These are phyloP conservation scores for Podospora conica DNA, from an alignment of 495 filamentous ascomycete genomes.

Conservation along the genomic window DNA sequence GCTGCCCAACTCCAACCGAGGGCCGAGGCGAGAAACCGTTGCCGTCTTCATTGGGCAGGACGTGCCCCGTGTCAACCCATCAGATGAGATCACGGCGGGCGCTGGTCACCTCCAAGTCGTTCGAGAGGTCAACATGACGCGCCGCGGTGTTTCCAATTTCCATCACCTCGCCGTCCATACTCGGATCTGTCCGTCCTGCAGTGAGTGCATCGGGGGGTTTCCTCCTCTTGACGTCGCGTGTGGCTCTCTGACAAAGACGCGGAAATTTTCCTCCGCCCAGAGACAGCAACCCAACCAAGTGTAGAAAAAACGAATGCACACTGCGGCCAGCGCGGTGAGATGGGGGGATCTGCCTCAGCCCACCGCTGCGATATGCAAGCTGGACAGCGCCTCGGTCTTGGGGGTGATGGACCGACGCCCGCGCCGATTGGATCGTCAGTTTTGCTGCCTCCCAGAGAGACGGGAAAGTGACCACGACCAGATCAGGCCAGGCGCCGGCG, in stretches of 20 bases:
- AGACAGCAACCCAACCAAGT: not conserved
- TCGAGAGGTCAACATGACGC: not conserved
- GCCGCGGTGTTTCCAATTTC: not conserved
- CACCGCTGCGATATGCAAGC: not conserved
- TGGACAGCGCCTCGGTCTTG: not conserved
- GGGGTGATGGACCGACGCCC: not conserved
- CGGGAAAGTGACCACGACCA: not conserved
- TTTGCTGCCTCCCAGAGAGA: not conserved
- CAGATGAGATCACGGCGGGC: not conserved
- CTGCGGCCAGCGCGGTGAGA: not conserved
- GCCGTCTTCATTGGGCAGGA: not conserved
- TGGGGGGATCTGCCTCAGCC: not conserved
- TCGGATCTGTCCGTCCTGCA: not conserved
- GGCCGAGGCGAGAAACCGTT: conserved; percentile 1
- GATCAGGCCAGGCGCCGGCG: not conserved
- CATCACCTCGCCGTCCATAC: not conserved
- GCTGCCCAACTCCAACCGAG: not conserved
- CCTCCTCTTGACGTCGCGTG: not conserved
- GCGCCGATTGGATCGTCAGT: not conserved
- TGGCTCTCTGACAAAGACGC: not conserved
- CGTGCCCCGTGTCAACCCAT: not conserved
- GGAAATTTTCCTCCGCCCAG: not conserved
- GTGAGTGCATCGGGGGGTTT: not conserved
- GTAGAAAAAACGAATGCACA: not conserved
- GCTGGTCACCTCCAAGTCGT: not conserved